Evolutionary conservation across 2,329 filamentous ascomycete species (phyloP), one percentile per base, ranked within the genome.

Genomic region (Chrysoporthe deuterocubensis): DNA sequence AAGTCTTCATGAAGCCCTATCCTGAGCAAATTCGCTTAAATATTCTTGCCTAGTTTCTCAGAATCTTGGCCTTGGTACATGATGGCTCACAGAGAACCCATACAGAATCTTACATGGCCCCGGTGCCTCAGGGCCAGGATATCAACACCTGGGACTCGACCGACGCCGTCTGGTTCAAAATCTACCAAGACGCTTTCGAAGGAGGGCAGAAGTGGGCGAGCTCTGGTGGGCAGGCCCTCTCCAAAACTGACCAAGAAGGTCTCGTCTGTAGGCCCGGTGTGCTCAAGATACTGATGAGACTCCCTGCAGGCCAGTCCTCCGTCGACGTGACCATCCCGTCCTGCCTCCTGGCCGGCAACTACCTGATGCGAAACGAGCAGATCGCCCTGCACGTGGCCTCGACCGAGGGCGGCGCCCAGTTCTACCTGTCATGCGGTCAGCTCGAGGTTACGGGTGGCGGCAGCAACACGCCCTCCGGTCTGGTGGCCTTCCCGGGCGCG

Each of bases 141-240:
- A 75, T 75, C 14, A 71, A 74, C 26, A 73, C 68, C 18, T 80
- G 76, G 75, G 75, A 77, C 65, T 77, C 77, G 3, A 69, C 72
- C 6, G 78, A 77, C 13, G 68, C 72, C 4, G 75, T 76, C 34
- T 80, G 77, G 78, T 80, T 80, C 74, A 80, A 80, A 73, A 76
- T 80, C 50, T 77, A 76, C 71, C 72, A 74, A 67, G 73, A 74
- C 57, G 70, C 65, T 8, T 74, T 74, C 57, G 72, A 71, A 40
- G 46, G 65, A 18, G 52, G 65, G 48, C 65, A 67, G 54, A 68
- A 65, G 11, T 71, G 69, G 69, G 59, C 68, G 16, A 65, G 60
- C 50, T 67, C 61, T 14, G 65, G 67, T 69, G 58, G 32, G 64
- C 52, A 7, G 8, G 1, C n/a, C 21, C 50, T 54, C 18, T 21